Percentiles rank a stretch among this genome's conserved stretches.
These are phyloP conservation scores for Fusarium phyllophilum DNA, from an alignment of 2,329 filamentous ascomycete species.

Conservation along the genomic window DNA sequence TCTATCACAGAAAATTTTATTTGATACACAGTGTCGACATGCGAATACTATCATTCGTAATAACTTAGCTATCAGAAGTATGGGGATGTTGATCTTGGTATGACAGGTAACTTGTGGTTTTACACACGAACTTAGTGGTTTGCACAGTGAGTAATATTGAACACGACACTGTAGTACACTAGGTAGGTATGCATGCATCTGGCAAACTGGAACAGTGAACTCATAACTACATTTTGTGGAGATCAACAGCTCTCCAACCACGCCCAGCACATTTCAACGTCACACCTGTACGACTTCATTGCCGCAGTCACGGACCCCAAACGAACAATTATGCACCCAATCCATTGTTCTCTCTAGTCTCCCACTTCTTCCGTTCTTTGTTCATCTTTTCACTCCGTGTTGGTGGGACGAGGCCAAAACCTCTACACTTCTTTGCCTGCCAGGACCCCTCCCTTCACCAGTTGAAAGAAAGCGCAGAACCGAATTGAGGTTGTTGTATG, in stretches of 20 bases:
- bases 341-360: neutral
- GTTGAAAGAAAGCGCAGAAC: conserved; percentile 14
- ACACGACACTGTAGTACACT: conserved; percentile 1
- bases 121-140: neutral
- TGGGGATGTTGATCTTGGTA: neutral
- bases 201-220: conserved; percentile 6
- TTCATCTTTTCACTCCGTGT: neutral
- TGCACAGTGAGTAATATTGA: neutral
- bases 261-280: conserved; percentile 20
- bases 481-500: conserved; percentile 1
- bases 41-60: neutral
- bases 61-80: neutral
- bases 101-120: neutral
- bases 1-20: neutral
- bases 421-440: neutral
- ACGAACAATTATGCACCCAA: neutral
- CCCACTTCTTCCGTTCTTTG: neutral
- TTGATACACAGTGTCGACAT: neutral
- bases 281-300: conserved; percentile 16
- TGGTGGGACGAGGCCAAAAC: conserved; percentile 1
- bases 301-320: conserved; percentile 8
- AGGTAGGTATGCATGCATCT: neutral
- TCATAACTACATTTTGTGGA: conserved; percentile 36
- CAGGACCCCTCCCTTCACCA: conserved; percentile 20
- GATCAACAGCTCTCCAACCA: conserved; percentile 21